Percentiles rank a stretch among this genome's conserved stretches.
Conservation (phyloP, 164 flowering plant genomes). For the Aristolochia contorta region DNA sequence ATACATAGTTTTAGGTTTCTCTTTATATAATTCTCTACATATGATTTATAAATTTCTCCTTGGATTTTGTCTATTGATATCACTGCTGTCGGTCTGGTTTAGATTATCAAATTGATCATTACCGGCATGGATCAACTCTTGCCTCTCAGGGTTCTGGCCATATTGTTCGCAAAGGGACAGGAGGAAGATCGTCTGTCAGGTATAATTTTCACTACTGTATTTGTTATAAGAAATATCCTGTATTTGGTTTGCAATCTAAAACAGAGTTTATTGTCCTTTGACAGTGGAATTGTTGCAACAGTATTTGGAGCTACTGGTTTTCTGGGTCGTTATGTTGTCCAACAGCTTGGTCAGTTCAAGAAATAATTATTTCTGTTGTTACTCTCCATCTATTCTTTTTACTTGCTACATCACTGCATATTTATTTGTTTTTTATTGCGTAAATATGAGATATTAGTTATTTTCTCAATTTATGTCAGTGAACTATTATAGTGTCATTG, state of each 20-base stretch:
- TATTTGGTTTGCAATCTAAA: not conserved
- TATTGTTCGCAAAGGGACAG: conserved; percentile 93
- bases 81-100: conserved; percentile 3
- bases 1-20: not conserved
- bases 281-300: conserved; percentile 91
- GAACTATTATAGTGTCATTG: not conserved
- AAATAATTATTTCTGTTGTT: not conserved
- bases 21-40: not conserved
- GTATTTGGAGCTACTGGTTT: conserved; percentile 99
- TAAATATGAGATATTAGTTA: not conserved
- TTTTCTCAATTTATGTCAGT: not conserved
- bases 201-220: conserved; percentile 9
- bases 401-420: not conserved
- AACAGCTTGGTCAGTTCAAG: conserved; percentile 71
- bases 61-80: not conserved
- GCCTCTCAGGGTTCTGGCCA: conserved; percentile 59
- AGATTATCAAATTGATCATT: conserved; percentile 59
- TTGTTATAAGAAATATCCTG: not conserved
- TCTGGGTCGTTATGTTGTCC: conserved; percentile 95
- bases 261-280: conserved; percentile 7
- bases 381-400: not conserved
- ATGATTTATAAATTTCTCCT: not conserved
- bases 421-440: not conserved
- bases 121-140: conserved; percentile 52
- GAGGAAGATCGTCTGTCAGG: conserved; percentile 99